Conservation (phyloP, 129 eudicot species). For the Flaveria linearis region DNA sequence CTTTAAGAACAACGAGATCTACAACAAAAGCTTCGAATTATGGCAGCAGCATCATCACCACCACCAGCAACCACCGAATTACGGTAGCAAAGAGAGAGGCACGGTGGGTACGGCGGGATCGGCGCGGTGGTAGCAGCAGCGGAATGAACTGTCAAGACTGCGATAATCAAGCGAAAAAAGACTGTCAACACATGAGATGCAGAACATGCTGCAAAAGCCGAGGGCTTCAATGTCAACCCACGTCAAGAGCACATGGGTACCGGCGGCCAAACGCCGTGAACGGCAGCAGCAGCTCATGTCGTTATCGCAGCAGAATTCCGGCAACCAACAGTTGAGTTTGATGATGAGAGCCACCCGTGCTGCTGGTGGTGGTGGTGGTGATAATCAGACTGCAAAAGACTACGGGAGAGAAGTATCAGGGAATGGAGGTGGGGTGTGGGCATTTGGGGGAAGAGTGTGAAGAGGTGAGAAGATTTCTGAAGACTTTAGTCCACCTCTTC, state of each 20-base stretch:
- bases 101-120: conserved; percentile 39
- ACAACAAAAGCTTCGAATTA: conserved; percentile 76
- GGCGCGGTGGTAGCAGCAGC: conserved; percentile 28
- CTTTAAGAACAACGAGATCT: conserved; percentile 79
- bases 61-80: conserved; percentile 17
- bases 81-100: conserved; percentile 46
- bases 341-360: conserved; percentile 45
- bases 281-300: conserved; percentile 55
- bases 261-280: conserved; percentile 88
- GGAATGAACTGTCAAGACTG: conserved; percentile 78
- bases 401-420: too few relatives aligned
- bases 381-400: conserved; percentile 40
- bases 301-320: conserved; percentile 31
- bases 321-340: conserved; percentile 34
- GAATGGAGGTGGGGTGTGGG: too few relatives aligned
- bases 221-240: conserved; percentile 79
- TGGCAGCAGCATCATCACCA: conserved; percentile 73
- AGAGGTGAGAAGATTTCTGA: too few relatives aligned
- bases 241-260: conserved; percentile 92
- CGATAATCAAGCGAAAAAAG: conserved; percentile 90
- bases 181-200: conserved; percentile 73
- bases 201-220: conserved; percentile 84
- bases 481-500: too few relatives aligned
- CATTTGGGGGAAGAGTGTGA: too few relatives aligned
- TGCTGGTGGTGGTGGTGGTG: conserved; percentile 18